Evolutionary conservation across 2,329 filamentous ascomycete genomes (phyloP), one percentile per base, ranked within the genome.

Genomic region (Colletotrichum chlorophyti): DNA sequence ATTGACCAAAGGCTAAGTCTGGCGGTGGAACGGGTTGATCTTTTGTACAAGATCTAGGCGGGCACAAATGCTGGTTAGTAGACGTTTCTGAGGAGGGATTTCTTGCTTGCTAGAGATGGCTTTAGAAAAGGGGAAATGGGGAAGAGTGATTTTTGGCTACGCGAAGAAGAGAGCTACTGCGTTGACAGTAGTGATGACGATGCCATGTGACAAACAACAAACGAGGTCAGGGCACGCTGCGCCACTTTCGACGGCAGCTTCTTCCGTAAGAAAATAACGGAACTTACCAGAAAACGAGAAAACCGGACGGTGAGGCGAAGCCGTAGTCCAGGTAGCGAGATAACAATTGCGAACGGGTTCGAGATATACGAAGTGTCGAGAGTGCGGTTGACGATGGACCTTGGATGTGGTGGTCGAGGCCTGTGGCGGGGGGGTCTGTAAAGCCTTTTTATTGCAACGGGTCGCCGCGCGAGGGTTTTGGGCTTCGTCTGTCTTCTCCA

Each of bases 1-100:
- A 65, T 68, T 76, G 83, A 87, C 83, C 85, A 88, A 88, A 88
- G 85, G 85, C 85, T 74, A 76, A 62, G 61, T 63, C 61, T 35
- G 34, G 51, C 32, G 51, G 35, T 61, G 46, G 21, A 24, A 48
- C 37, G 49, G 40, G 27, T 32, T 11, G 49, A 54, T 64, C 62
- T 62, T 55, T 46, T 48, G 46, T 46, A 40, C 14, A 61, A 62
- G 61, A 63, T 62, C 61, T 63, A 34, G n/a, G 11, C 14, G 24
- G 15, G 14, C 4, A 17, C 24, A 14, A 21, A 27, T 29, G 47
- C 27, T 24, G 29, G 54, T 61, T 31, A 49, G 59, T 17, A 8
- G 41, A 14, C 14, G 29, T 19, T 29, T 45, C 27, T 32, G 12
- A 38, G 31, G 38, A 51, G 43, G 40, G 38, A 11, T 46, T 60